Conservation (phyloP, 108 stramenopile species). For the Hondaea fermentalgiana region DNA sequence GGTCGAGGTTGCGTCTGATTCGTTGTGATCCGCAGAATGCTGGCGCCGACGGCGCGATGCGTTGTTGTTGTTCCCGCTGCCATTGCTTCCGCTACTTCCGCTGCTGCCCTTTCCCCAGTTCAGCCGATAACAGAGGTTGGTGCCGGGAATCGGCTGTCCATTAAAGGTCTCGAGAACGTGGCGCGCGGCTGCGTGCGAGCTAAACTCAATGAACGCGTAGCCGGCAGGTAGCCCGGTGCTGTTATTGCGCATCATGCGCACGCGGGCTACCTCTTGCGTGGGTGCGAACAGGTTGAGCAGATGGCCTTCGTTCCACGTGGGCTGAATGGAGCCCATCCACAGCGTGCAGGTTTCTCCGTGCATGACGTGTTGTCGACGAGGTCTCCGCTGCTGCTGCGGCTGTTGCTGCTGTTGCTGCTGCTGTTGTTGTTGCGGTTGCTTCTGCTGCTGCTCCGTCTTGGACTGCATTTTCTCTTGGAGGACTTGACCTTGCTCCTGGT, state of each 20-base stretch:
- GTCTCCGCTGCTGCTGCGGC: too few species aligned
- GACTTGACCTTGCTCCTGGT: too few species aligned
- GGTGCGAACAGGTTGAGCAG: background rate
- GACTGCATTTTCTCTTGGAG: too few species aligned
- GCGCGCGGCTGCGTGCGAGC: background rate
- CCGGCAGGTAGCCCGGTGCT: background rate
- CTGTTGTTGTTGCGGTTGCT: too few species aligned
- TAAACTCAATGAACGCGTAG: background rate
- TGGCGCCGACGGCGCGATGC: background rate
- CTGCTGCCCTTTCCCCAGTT: background rate
- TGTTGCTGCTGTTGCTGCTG: too few species aligned
- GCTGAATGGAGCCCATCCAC: slow-evolving; percentile 14
- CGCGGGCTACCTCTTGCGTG: background rate
- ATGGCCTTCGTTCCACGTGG: background rate
- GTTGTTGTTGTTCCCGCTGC: background rate
- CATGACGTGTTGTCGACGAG: too few species aligned
- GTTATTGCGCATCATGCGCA: background rate
- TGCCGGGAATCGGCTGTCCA: background rate
- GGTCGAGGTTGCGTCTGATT: background rate
- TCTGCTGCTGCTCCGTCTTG: background rate
- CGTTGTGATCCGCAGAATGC: background rate
- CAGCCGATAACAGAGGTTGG: background rate
- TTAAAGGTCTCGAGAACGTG: background rate
- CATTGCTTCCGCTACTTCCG: background rate
- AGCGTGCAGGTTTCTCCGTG: background rate